A percentile compares a stretch with the other conserved stretches of the same genome.
These are phyloP conservation scores for Xylaria polymorpha DNA, from an alignment of 2,329 filamentous ascomycete genomes.

Conservation along the genomic window DNA sequence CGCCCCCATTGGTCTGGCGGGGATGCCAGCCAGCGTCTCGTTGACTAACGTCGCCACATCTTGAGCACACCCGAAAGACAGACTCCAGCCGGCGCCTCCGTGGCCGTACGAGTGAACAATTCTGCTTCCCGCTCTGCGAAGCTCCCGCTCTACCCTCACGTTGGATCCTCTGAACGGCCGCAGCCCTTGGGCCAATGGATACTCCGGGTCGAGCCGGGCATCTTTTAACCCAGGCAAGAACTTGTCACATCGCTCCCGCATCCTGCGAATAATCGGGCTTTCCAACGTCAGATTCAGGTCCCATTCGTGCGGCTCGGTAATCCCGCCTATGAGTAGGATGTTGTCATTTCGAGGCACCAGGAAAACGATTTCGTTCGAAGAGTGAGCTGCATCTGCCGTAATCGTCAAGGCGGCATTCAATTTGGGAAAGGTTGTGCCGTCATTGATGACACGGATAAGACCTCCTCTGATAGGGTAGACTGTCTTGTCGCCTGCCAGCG, in stretches of 20 bases:
- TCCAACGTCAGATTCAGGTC: conserved; percentile 54
- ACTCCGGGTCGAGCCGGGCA: conserved; percentile 54
- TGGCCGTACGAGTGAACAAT: conserved; percentile 60
- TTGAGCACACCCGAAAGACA: conserved; percentile 55
- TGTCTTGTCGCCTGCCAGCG: conserved; percentile 54
- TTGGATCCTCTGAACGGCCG: conserved; percentile 55
- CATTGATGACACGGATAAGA: conserved; percentile 59
- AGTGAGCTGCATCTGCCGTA: conserved; percentile 53
- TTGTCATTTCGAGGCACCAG: conserved; percentile 59
- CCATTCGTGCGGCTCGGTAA: conserved; percentile 53
- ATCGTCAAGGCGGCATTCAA: conserved; percentile 56
- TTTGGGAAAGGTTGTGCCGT: conserved; percentile 56
- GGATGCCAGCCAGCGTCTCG: conserved; percentile 49
- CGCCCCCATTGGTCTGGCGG: conserved; percentile 48
- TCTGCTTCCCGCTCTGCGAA: conserved; percentile 49
- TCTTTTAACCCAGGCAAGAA: conserved; percentile 56
- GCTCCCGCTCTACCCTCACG: conserved; percentile 58
- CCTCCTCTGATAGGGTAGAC: conserved; percentile 58
- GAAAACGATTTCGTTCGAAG: conserved; percentile 56
- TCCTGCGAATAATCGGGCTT: conserved; percentile 54
- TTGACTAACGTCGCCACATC: conserved; percentile 53
- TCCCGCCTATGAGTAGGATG: conserved; percentile 56
- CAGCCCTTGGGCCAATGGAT: conserved; percentile 58
- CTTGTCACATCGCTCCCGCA: conserved; percentile 57
- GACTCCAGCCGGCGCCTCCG: conserved; percentile 57